Evolutionary conservation across 371 early-diverging fungal species (phyloP), one percentile per base, ranked within the genome.

Genomic region (Blakeslea trispora): DNA sequence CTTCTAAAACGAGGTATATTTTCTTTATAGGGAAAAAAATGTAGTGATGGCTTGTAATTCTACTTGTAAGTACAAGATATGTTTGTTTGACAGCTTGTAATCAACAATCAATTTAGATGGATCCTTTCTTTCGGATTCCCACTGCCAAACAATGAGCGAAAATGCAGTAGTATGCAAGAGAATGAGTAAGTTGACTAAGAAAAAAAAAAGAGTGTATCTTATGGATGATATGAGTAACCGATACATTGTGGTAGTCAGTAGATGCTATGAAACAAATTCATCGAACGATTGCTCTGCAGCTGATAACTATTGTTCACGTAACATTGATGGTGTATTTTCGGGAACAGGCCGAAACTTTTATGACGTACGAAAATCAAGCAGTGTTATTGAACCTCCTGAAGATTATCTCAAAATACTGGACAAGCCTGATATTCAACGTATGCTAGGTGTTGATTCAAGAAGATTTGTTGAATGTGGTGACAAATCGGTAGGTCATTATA

Each of bases 21-120:
- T 18, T 50, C n/a, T 32, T 59, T 17, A 37, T 62, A 64, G 62
- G 48, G 34, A 63, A 35, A 52, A 55, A 23, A 24, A 47, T 21
- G 31, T 42, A 6, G 17, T 35, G 13, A 70, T 70, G 66, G 62
- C 66, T 8, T 71, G 71, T 35, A 40, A 66, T n/a, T 66, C 71
- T 4, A 19, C 41, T 7, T 65, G 71, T 71, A 52, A 49, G 64
- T 59, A 42, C 5, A 21, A 28, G n/a, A 18, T 19, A 24, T 19
- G 46, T 22, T 14, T 39, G 18, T 23, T 35, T 41, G 42, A 28
- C 28, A 28, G 7, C 5, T 28, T 28, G 5, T 28, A 28, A 28
- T 7, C 19, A 11, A 32, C 19, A 28, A 24, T 44, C 9, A 15
- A 28, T 10, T 17, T 50, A 69, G 69, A 62, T 59, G 63, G 65